Conservation (phyloP, 495 filamentous ascomycete genomes). For the Aspergillus hancockii region DNA sequence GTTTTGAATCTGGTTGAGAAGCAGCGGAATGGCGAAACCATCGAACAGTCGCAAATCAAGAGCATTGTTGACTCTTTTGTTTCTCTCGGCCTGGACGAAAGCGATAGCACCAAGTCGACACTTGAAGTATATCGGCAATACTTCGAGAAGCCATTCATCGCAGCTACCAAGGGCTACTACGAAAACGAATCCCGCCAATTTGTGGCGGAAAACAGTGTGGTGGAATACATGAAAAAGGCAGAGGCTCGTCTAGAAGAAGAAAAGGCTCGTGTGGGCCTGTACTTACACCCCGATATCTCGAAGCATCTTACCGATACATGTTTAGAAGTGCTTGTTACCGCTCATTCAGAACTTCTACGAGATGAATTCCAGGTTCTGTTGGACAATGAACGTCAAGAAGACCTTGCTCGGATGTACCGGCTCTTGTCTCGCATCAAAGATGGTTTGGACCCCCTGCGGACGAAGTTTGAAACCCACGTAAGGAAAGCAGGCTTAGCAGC, state of each 20-base stretch:
- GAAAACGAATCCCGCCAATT: slow-evolving; percentile 91
- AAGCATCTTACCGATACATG: slow-evolving; percentile 81
- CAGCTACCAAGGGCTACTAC: slow-evolving; percentile 83
- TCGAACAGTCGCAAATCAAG: slow-evolving; percentile 96
- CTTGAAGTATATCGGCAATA: slow-evolving; percentile 89
- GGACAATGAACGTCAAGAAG: slow-evolving; percentile 91
- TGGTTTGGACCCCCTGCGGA: slow-evolving; percentile 85
- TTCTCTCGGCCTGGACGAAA: slow-evolving; percentile 90
- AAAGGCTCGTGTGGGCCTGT: slow-evolving; percentile 89
- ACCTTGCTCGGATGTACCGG: slow-evolving; percentile 95
- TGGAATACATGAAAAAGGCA: slow-evolving; percentile 99
- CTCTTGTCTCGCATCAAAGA: slow-evolving; percentile 89
- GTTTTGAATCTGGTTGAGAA: slow-evolving; percentile 96
- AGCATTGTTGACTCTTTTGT: slow-evolving; percentile 97
- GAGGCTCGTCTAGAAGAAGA: slow-evolving; percentile 90
- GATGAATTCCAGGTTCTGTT: slow-evolving; percentile 97
- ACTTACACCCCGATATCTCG: slow-evolving; percentile 87
- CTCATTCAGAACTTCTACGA: slow-evolving; percentile 77
- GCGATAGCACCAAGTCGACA: slow-evolving; percentile 88
- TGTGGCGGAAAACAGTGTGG: slow-evolving; percentile 93
- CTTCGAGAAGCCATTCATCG: slow-evolving; percentile 91
- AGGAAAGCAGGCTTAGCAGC: slow-evolving; percentile 82
- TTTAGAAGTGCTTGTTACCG: slow-evolving; percentile 83
- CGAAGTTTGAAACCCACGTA: slow-evolving; percentile 90
- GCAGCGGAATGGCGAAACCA: slow-evolving; percentile 96